Conservation (phyloP, 2,329 filamentous ascomycete species). For the Colletotrichum chlorophyti region DNA sequence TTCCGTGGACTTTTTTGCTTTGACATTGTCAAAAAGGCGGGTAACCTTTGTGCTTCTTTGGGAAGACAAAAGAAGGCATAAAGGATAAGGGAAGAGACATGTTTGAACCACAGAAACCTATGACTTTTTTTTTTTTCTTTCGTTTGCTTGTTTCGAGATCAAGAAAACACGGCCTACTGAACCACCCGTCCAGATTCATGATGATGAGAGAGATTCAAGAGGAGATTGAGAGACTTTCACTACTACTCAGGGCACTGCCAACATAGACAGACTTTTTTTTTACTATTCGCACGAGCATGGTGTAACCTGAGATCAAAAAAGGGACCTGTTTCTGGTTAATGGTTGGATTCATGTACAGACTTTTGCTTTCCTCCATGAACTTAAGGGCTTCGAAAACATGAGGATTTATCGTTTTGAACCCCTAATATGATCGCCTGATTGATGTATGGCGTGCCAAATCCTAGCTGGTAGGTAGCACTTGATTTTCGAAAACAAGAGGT, state of each 20-base stretch:
- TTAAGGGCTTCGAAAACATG: constrained; percentile 14
- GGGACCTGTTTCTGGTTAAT: constrained; percentile 27
- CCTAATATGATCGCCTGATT: not conserved
- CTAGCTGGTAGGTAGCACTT: too few relatives aligned
- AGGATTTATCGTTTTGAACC: constrained; percentile 2
- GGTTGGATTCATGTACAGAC: constrained; percentile 27
- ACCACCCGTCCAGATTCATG: constrained; percentile 14
- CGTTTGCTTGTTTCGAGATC: constrained; percentile 34
- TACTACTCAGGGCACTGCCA: constrained; percentile 27
- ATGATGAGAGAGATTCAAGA: constrained; percentile 30
- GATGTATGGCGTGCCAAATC: too few relatives aligned
- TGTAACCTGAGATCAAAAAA: constrained; percentile 30
- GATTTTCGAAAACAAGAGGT: too few relatives aligned
- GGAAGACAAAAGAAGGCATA: constrained; percentile 23
- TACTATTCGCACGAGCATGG: constrained; percentile 27
- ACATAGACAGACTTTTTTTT: constrained; percentile 29
- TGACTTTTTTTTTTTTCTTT: constrained; percentile 20
- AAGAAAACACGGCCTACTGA: constrained; percentile 29
- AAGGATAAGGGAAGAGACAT: constrained; percentile 19
- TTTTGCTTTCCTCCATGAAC: constrained; percentile 13
- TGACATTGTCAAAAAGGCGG: constrained; percentile 26
- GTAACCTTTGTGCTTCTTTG: constrained; percentile 27
- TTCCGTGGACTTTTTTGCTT: not conserved
- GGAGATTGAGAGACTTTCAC: constrained; percentile 29
- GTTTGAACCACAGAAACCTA: constrained; percentile 19